Conservation (phyloP, 192 early-diverging fungal species). For the Rhizophagus sp. region DNA sequence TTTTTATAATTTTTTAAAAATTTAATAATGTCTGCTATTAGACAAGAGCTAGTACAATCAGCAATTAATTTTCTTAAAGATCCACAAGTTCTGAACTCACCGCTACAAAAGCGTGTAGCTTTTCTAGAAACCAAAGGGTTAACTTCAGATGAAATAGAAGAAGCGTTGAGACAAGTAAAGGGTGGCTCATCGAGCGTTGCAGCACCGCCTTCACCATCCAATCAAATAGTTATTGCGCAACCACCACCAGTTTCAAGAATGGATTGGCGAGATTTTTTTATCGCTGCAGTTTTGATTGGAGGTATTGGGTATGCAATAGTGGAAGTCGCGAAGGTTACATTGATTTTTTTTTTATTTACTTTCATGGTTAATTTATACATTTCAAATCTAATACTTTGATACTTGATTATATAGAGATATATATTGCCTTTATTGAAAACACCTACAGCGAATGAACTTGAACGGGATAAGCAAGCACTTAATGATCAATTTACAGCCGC, state of each 20-base stretch:
- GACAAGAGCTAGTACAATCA: conserved; percentile 74
- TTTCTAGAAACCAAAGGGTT: conserved; percentile 97
- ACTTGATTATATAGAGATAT: conserved; percentile 43
- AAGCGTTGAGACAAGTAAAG: conserved; percentile 70
- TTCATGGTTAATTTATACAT: background rate
- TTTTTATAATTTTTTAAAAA: background rate
- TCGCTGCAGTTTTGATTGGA: conserved; percentile 82
- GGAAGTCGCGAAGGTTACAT: conserved; percentile 67
- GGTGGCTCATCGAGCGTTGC: conserved; percentile 40
- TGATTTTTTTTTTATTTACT: background rate
- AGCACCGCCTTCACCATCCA: conserved; percentile 21
- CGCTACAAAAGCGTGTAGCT: conserved; percentile 89
- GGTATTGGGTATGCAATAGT: conserved; percentile 90
- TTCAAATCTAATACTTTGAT: background rate
- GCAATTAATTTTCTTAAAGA: conserved; percentile 93
- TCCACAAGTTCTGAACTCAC: conserved; percentile 85
- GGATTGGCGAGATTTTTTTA: conserved; percentile 94
- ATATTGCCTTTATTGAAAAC: conserved; percentile 59
- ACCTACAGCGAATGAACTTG: conserved; percentile 68
- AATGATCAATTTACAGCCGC: conserved; percentile 62
- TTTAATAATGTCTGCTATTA: conserved; percentile 42
- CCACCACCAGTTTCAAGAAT: conserved; percentile 54
- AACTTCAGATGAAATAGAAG: conserved; percentile 88
- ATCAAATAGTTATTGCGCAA: conserved; percentile 38
- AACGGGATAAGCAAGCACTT: conserved; percentile 68